Evolutionary conservation across 208 protist species (phyloP).

Genomic region (Leishmania guyanensis): DNA sequence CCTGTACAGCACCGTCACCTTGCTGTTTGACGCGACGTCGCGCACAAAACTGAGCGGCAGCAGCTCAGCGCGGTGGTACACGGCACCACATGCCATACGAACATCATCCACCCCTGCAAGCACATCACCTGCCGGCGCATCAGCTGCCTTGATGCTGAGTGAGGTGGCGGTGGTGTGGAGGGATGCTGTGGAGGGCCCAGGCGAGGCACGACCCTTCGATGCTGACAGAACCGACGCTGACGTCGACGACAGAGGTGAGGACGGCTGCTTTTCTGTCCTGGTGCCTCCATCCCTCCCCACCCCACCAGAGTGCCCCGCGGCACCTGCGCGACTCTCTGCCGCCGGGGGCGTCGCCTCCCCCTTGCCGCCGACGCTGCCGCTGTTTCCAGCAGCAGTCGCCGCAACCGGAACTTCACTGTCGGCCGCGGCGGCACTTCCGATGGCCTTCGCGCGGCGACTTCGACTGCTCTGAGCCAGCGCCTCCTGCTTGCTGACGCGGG

Average conservation of each 20-base stretch:
- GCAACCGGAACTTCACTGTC: background rate
- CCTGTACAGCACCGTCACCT: conserved; percentile 19
- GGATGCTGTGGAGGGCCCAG: background rate
- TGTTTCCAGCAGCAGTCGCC: background rate
- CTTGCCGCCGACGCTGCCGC: background rate
- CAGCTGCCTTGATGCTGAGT: background rate
- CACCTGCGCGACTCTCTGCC: background rate
- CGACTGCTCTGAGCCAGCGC: background rate
- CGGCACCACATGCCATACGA: background rate
- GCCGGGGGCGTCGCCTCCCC: background rate
- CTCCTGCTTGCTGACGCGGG: conserved; percentile 1
- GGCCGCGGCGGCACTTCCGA: background rate
- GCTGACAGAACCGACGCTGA: background rate
- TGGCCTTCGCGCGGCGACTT: background rate
- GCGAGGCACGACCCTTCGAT: background rate
- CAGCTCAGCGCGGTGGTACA: conserved; percentile 51
- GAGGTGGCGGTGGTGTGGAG: background rate
- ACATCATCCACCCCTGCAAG: background rate
- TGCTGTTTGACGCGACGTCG: conserved; percentile 43
- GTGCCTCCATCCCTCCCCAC: background rate
- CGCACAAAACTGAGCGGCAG: conserved; percentile 52
- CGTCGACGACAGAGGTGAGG: background rate
- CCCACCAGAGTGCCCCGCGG: background rate
- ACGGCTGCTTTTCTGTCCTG: background rate
- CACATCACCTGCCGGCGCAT: background rate